phyloP scores from a whole-genome alignment of 1,139 yeast genomes.

The Diutina scorzettiae region DNA sequence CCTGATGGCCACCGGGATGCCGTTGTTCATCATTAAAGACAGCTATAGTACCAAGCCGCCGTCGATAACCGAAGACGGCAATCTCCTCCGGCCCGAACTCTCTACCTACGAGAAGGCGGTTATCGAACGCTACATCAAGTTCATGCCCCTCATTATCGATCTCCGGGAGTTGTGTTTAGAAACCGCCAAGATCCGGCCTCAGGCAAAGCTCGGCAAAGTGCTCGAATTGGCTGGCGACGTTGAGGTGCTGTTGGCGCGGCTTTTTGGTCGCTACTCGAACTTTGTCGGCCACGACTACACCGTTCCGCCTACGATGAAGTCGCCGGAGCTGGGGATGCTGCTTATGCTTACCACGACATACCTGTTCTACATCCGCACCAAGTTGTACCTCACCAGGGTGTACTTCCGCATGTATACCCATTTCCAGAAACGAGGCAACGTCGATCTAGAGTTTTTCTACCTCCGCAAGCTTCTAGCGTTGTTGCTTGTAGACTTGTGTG shows the following conservation, averaged over 20 bases:
- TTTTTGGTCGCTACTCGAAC: conserved; percentile 8
- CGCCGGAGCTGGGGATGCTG: background rate
- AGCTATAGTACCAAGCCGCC: conserved; percentile 9
- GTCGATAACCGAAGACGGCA: conserved; percentile 6
- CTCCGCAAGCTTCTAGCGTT: background rate
- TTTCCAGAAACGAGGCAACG: conserved; percentile 8
- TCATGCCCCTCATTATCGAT: background rate
- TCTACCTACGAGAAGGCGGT: background rate
- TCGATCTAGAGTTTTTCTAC: conserved; percentile 8
- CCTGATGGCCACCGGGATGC: conserved; percentile 7
- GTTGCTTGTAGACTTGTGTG: background rate
- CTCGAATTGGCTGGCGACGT: background rate
- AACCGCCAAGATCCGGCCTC: background rate
- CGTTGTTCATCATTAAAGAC: conserved; percentile 6
- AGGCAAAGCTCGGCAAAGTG: background rate
- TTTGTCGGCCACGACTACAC: conserved; percentile 7
- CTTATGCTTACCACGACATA: conserved; percentile 2
- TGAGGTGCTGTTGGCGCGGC: background rate
- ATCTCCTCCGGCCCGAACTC: conserved; percentile 7
- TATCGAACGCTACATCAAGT: too few relatives aligned
- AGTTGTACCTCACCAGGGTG: conserved; percentile 8
- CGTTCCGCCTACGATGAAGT: conserved; percentile 4
- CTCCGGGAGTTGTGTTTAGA: background rate
- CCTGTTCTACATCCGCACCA: conserved; percentile 7
- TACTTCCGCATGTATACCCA: conserved; percentile 10